Percentiles rank a stretch among this genome's conserved stretches.
Evolutionary conservation across 768 basidiomycete species (phyloP).

Genomic region (Serendipita sp.): DNA sequence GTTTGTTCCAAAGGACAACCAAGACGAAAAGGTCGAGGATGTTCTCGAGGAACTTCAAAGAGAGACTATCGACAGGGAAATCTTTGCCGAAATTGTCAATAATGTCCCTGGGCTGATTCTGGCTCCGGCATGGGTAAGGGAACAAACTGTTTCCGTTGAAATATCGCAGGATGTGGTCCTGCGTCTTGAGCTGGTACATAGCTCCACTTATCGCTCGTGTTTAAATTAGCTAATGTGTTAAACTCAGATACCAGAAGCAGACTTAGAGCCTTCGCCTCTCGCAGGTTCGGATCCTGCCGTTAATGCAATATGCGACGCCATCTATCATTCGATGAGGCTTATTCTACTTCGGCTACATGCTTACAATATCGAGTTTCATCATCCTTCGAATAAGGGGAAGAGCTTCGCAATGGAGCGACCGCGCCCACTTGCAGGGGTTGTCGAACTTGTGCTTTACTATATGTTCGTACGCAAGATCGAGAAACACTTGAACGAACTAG

Average conservation of each 20-base stretch:
- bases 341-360: slow-evolving; percentile 48
- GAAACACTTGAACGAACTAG: slow-evolving; percentile 36
- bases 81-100: slow-evolving; percentile 53
- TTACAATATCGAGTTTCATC: slow-evolving; percentile 20
- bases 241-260: not conserved
- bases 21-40: slow-evolving; percentile 10
- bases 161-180: slow-evolving; percentile 56
- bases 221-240: not conserved
- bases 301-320: slow-evolving; percentile 42
- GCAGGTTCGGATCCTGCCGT: slow-evolving; percentile 15
- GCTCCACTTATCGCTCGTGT: not conserved
- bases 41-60: slow-evolving; percentile 34
- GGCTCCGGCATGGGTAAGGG: slow-evolving; percentile 60
- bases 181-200: slow-evolving; percentile 48
- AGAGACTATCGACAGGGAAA: slow-evolving; percentile 66
- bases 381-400: slow-evolving; percentile 3
- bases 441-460: slow-evolving; percentile 66
- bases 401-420: slow-evolving; percentile 13
- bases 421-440: slow-evolving; percentile 50
- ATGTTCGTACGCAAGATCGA: slow-evolving; percentile 52
- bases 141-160: slow-evolving; percentile 58
- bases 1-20: slow-evolving; percentile 15
- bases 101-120: slow-evolving; percentile 66
- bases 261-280: not conserved
- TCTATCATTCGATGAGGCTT: slow-evolving; percentile 45